These are phyloP conservation scores for Fusarium praegraminearum DNA, from an alignment of 2,329 filamentous ascomycete genomes.

Conservation along the genomic window DNA sequence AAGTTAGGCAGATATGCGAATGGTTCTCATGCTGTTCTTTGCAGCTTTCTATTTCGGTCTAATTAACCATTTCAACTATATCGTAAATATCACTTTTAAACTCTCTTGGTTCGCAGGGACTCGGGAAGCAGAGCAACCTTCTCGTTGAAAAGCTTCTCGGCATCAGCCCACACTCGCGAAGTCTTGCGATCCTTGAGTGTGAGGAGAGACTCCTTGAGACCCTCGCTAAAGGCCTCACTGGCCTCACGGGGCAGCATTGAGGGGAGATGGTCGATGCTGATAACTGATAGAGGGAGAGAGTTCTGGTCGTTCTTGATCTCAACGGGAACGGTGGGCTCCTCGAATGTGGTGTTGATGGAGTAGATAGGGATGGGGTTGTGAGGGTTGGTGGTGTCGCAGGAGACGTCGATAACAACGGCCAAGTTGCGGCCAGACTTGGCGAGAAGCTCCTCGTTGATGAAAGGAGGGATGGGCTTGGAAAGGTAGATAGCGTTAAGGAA, in stretches of 20 bases:
- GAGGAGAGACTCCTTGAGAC: conserved; percentile 81
- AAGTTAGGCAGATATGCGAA: background rate
- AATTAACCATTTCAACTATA: conserved; percentile 21
- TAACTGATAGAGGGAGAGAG: conserved; percentile 76
- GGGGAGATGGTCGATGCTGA: conserved; percentile 89
- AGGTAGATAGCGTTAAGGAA: conserved; percentile 88
- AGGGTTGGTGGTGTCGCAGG: conserved; percentile 79
- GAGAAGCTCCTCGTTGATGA: conserved; percentile 79
- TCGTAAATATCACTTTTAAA: conserved; percentile 29
- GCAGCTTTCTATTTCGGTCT: conserved; percentile 34
- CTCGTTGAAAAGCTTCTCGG: conserved; percentile 85
- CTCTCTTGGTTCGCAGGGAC: conserved; percentile 40
- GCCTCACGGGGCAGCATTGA: conserved; percentile 87
- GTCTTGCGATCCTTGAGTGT: conserved; percentile 80
- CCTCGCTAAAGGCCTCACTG: conserved; percentile 84
- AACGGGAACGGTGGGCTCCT: conserved; percentile 85
- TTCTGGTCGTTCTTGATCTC: conserved; percentile 64
- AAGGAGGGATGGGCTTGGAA: conserved; percentile 76
- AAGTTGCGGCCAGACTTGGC: conserved; percentile 74
- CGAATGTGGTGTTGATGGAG: conserved; percentile 85
- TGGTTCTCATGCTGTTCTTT: conserved; percentile 6
- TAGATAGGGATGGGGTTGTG: conserved; percentile 84
- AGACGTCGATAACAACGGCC: conserved; percentile 83
- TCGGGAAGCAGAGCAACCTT: conserved; percentile 68
- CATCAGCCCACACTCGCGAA: conserved; percentile 84